Conservation (phyloP, 192 early-diverging fungal species). For the Podila minutissima region DNA sequence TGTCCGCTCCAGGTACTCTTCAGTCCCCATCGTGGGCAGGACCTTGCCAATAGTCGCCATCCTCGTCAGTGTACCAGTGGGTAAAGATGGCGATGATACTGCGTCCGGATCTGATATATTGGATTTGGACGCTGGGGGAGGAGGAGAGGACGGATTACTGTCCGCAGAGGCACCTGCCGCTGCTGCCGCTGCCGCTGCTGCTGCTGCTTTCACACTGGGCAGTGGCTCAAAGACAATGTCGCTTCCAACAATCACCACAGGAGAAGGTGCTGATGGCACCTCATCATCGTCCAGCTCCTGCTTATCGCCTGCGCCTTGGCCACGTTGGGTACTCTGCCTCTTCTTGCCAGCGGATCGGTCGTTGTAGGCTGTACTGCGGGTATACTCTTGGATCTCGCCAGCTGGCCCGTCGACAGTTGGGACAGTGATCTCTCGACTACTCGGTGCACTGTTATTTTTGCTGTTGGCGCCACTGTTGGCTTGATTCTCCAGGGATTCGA, state of each 20-base stretch:
- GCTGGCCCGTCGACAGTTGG: not conserved
- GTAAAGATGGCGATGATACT: not conserved
- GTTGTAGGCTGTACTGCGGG: slow-evolving; percentile 3
- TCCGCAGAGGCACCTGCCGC: not conserved
- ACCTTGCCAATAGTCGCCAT: slow-evolving; percentile 12
- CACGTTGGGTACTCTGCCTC: not conserved
- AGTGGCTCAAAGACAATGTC: slow-evolving; percentile 48
- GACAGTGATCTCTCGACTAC: not conserved
- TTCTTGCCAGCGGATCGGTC: slow-evolving; percentile 13
- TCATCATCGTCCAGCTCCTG: slow-evolving; percentile 13
- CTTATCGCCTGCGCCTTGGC: slow-evolving; percentile 8
- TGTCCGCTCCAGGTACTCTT: slow-evolving; percentile 44
- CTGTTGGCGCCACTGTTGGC: not conserved
- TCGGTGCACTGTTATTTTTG: not conserved
- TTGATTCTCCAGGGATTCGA: slow-evolving; percentile 8
- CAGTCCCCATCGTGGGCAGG: slow-evolving; percentile 40
- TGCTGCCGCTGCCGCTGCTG: not conserved
- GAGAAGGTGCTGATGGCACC: not conserved
- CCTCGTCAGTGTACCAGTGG: not conserved
- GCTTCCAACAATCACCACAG: slow-evolving; percentile 47
- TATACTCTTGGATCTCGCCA: slow-evolving; percentile 6
- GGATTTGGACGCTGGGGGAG: not conserved
- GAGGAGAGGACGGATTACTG: not conserved
- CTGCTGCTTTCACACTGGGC: slow-evolving; percentile 41
- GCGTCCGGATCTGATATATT: not conserved